Base-by-base conservation (phyloP, 805 yeast species). In the Myxozyma sirexii region DNA sequence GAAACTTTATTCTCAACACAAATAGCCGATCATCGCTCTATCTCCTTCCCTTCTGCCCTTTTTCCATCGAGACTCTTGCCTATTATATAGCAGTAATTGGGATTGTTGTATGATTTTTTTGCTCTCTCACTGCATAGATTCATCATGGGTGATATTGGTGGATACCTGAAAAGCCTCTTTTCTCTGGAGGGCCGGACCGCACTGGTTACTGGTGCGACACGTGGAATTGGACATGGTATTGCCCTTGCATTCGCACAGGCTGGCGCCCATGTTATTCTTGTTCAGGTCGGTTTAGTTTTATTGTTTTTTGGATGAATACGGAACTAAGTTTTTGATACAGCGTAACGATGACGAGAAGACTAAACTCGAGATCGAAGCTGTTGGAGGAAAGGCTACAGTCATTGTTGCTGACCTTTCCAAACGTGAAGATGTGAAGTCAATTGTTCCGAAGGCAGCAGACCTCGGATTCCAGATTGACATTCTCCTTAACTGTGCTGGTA, bases 171-270 rank as follows among this genome's bases (percentile, higher is more conserved):
- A 29, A 33, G 47, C 19, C 29, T 61, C 57, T 79, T 76, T 59
- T 75, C 80, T 10, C 71, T 78, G 24, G 69, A 71, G 51, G 80
- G 79, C 19, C 76, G 77, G 61, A 75, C 73, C 2, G 79, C 80
- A 12, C 67, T 79, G 13, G 70, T 81, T 37, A 79, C 86, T 12
- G 87, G 87, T 10, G 85, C 81, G 12, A 79, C 84, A 19, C 77
- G 82, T 23, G 87, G 87, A 4, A 83, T 83, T 62, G 87, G 86
- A 1, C 77, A 76, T 26, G 80, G 79, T 43, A 79, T 82, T 53
- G 83, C 83, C 23, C 69, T 74, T 31, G 85, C 81, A 13, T 71
- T 82, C 26, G 85, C 84, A 1, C 77, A 78, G 54, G 82, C 83
- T 26, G 83, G 83, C 12, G 77, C 80, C 7, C 70, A 71, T 37